Evolutionary conservation across 805 yeast genomes (phyloP).

Genomic region (Torulaspora delbrueckii): DNA sequence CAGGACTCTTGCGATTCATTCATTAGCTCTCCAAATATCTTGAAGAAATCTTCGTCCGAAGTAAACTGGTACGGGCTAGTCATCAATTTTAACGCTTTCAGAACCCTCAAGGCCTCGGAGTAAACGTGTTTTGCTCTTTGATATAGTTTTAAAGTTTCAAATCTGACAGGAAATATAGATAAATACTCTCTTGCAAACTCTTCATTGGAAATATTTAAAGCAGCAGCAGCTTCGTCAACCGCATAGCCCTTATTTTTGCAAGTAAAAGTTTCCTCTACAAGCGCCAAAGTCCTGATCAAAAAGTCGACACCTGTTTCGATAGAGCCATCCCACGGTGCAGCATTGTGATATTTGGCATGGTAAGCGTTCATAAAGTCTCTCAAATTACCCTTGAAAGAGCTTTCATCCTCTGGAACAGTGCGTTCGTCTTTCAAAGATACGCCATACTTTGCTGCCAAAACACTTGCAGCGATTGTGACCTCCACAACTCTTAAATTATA

Average conservation of each 20-base stretch:
- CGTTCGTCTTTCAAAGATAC: constrained; percentile 34
- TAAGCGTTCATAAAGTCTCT: constrained; percentile 59
- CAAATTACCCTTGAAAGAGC: constrained; percentile 47
- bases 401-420: constrained; percentile 37
- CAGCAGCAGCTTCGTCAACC: constrained; percentile 44
- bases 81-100: constrained; percentile 44
- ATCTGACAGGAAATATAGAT: constrained; percentile 52
- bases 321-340: constrained; percentile 45
- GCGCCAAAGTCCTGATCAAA: constrained; percentile 39
- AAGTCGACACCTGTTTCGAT: constrained; percentile 40
- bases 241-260: constrained; percentile 46
- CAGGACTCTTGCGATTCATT: constrained; percentile 56
- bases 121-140: constrained; percentile 60
- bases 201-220: constrained; percentile 40
- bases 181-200: constrained; percentile 45
- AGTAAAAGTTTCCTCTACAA: constrained; percentile 43
- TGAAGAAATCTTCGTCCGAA: constrained; percentile 34
- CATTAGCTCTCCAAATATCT: constrained; percentile 50
- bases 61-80: constrained; percentile 15
- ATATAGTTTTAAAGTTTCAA: constrained; percentile 50
- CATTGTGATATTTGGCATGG: constrained; percentile 30
- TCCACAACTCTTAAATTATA: constrained; percentile 71
- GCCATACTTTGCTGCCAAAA: constrained; percentile 47
- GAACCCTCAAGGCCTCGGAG: constrained; percentile 56
- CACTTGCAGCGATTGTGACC: constrained; percentile 60